Evolutionary conservation across 495 filamentous ascomycete species (phyloP), one percentile per base, ranked within the genome.

Genomic region (Lepidopterella palustris): DNA sequence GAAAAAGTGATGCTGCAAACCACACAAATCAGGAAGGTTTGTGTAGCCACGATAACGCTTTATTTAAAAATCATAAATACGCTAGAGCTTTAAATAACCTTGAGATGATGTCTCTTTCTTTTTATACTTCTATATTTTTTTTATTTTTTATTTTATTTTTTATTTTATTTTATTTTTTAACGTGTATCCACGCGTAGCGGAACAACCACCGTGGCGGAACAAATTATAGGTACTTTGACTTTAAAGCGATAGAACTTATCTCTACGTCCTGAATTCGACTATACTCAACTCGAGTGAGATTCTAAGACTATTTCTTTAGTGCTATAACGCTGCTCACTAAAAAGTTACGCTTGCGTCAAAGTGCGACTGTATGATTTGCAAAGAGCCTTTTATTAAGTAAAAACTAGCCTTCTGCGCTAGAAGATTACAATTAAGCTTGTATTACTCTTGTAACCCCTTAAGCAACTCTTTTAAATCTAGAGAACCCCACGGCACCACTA

Each of bases 201-300:
- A 59, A 59, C 48, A 59, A 59, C 57, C 48, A 29, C 57, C 31
- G 48, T 59, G 52, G 49, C 45, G 31, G 57, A 59, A 59, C 48
- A 52, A 51, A 59, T 29, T 28, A 53, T 25, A 51, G 57, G 57
- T 59, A 59, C 57, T 59, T 59, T 20, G 24, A 59, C 32, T 59
- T 53, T 42, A 23, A 20, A 59, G 31, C 31, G 11, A 40, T 39
- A 52, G 29, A 59, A 59, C 15, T 39, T 59, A 45, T 32, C 25
- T 20, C 39, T 26, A 15, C 31, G 24, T 59, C 57, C 52, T 53
- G 27, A 59, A 21, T 59, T 59, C 52, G 39, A 51, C 47, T 39
- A 53, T 59, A 25, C 52, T 51, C 15, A 39, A 28, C 47, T 53
- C 52, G 32, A 1, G 27, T 53, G 39, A 59, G 9, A 59, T 59